phyloP scores from a whole-genome alignment of 164 flowering plant species.

The Macadamia integrifolia region DNA sequence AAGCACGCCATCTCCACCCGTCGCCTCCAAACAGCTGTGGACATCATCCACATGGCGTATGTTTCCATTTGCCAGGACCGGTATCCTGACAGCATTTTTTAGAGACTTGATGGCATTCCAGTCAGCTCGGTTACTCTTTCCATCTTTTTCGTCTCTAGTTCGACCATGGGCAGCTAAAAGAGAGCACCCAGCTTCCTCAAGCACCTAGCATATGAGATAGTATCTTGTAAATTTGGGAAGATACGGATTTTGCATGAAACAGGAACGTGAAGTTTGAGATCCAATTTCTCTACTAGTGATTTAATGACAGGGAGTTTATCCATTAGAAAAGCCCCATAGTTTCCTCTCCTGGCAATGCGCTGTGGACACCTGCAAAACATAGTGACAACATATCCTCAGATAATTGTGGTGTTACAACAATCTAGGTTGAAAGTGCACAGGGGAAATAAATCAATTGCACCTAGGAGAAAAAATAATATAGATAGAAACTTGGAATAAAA shows the following conservation, averaged over 20 bases:
- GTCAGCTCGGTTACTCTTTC: constrained; percentile 69
- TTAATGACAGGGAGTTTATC: constrained; percentile 85
- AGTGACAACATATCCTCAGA: no score
- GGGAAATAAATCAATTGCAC: no score
- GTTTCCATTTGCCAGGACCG: constrained; percentile 95
- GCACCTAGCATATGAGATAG: constrained; percentile 84
- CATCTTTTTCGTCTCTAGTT: constrained; percentile 89
- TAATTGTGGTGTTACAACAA: no score
- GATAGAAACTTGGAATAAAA: no score
- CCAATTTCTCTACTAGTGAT: constrained; percentile 73
- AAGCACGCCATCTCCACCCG: constrained; percentile 89
- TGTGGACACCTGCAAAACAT: constrained; percentile 75
- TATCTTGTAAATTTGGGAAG: constrained; percentile 71
- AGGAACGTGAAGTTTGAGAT: constrained; percentile 65
- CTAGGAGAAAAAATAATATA: no score
- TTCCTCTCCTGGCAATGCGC: constrained; percentile 85
- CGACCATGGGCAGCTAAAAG: constrained; percentile 96
- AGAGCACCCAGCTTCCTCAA: constrained; percentile 97
- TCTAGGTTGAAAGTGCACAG: no score
- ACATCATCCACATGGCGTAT: constrained; percentile 82
- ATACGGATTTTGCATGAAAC: constrained; percentile 92
- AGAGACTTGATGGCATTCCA: constrained; percentile 84
- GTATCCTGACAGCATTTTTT: constrained; percentile 64
- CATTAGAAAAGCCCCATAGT: constrained; percentile 97
- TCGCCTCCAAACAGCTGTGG: constrained; percentile 53